These are phyloP conservation scores for Pleurotus tuber-regium DNA, from an alignment of 768 basidiomycete genomes.

Conservation along the genomic window DNA sequence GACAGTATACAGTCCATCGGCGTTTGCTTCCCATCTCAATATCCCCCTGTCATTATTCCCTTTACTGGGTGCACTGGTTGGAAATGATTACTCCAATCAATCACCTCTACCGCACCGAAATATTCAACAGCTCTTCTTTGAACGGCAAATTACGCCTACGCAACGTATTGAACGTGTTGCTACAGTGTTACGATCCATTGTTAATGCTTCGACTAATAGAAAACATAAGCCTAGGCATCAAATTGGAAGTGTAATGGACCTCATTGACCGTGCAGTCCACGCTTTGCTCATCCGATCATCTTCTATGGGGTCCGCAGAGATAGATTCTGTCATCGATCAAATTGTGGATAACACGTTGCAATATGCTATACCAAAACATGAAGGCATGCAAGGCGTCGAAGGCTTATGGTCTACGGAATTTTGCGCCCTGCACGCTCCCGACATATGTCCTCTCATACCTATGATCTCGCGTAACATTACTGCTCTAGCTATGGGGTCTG, in stretches of 20 bases:
- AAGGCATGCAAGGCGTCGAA: constrained; percentile 33
- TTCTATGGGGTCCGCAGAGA: constrained; percentile 58
- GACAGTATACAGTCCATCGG: constrained; percentile 57
- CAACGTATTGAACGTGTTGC: constrained; percentile 72
- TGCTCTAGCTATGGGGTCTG: constrained; percentile 23
- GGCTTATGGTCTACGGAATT: constrained; percentile 53
- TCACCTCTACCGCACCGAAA: constrained; percentile 44
- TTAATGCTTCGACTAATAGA: constrained; percentile 47
- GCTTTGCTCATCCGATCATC: constrained; percentile 50
- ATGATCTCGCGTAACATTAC: constrained; percentile 48
- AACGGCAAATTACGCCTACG: constrained; percentile 48
- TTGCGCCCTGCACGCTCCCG: constrained; percentile 61
- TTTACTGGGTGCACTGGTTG: constrained; percentile 72
- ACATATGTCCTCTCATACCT: constrained; percentile 52
- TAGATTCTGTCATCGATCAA: constrained; percentile 61
- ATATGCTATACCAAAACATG: constrained; percentile 68
- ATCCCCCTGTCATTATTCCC: constrained; percentile 73
- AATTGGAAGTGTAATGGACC: constrained; percentile 71
- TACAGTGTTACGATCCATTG: constrained; percentile 49
- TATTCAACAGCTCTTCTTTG: constrained; percentile 67
- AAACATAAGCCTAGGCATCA: constrained; percentile 49
- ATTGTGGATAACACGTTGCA: constrained; percentile 74
- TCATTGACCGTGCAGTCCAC: constrained; percentile 68
- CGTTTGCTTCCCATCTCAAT: constrained; percentile 62
- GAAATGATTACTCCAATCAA: constrained; percentile 73